Base-by-base conservation (phyloP, 257 asterid species). In the Ballota nigra region DNA sequence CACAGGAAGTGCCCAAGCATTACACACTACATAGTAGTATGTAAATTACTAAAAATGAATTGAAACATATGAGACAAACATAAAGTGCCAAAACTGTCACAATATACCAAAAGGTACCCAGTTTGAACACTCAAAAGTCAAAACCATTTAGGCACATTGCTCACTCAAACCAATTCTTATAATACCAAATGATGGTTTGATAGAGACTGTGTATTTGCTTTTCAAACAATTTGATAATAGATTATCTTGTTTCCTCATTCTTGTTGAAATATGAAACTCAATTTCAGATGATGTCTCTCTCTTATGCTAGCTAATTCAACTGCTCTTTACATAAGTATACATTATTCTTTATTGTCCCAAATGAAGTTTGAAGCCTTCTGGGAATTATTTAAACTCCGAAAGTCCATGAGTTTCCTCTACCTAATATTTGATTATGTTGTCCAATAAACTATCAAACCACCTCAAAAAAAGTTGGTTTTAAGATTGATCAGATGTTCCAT, bases 321-420 rank as follows among this genome's bases (percentile, higher is more conserved):
- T 43, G 63, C 29, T 65, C 18, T 57, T 56, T 68, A 47, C 73
- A 23, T 76, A 34, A 57, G 19, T 70, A 51, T 2, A 47, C 19
- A 68, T n/a, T n/a, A n/a, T 67, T 78, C 47, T 72, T 72, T 78
- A 72, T 51, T 68, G 51, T 26, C 28, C 16, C 0, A 43, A 65
- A 64, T 61, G 40, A 65, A 71, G 9, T 69, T 74, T 68, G 73
- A 69, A 78, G 60, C 73, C 5, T 33, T 33, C 38, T 5, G 9
- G 38, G 38, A 8, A 33, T 6, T 33, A 6, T 4, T 33, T 33
- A 33, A 33, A 33, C 38, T 33, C 5, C 38, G 9, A 33, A 33
- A 33, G 38, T 33, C 38, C n/a, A n/a, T n/a, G n/a, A n/a, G n/a
- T n/a, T n/a, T n/a, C n/a, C n/a, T n/a, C n/a, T n/a, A n/a, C n/a